These are phyloP conservation scores for Kregervanrija delftensis DNA, from an alignment of 805 yeast species.

Conservation along the genomic window DNA sequence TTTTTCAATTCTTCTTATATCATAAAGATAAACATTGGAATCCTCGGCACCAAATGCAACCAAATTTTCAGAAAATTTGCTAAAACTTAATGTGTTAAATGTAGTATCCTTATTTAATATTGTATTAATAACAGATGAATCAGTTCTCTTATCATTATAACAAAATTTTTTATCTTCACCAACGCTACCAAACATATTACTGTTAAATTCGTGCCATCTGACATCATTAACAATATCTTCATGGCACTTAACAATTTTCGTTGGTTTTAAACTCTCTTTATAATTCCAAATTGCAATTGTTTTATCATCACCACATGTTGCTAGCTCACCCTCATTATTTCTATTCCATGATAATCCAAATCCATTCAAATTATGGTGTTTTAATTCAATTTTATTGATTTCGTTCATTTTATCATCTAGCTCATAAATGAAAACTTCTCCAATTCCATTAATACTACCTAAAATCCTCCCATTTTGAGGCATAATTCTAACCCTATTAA, in stretches of 20 bases:
- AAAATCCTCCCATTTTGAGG: conserved; percentile 51
- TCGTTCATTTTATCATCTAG: conserved; percentile 16
- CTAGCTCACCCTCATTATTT: conserved; percentile 37
- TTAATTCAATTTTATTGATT: conserved; percentile 25
- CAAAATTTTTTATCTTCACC: conserved; percentile 60
- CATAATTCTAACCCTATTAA: conserved; percentile 66
- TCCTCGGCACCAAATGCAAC: conserved; percentile 68
- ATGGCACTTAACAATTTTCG: conserved; percentile 32
- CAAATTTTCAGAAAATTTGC: conserved; percentile 51
- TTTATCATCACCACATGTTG: conserved; percentile 62
- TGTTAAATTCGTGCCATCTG: conserved; percentile 56
- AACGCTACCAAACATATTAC: conserved; percentile 57
- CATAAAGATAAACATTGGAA: conserved; percentile 59
- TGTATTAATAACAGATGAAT: conserved; percentile 17
- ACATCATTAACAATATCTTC: conserved; percentile 66
- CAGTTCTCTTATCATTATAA: conserved; percentile 46
- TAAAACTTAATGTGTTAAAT: conserved; percentile 61
- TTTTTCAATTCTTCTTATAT: conserved; percentile 37
- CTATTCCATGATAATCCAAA: conserved; percentile 70
- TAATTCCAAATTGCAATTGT: conserved; percentile 59
- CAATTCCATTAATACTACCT: conserved; percentile 64
- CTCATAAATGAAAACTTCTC: conserved; percentile 52
- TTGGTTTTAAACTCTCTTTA: conserved; percentile 18
- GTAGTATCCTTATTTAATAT: conserved; percentile 28
- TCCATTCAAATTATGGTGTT: conserved; percentile 61